Conservation (phyloP, 2,329 filamentous ascomycete species). For the Blastomyces percursus region DNA sequence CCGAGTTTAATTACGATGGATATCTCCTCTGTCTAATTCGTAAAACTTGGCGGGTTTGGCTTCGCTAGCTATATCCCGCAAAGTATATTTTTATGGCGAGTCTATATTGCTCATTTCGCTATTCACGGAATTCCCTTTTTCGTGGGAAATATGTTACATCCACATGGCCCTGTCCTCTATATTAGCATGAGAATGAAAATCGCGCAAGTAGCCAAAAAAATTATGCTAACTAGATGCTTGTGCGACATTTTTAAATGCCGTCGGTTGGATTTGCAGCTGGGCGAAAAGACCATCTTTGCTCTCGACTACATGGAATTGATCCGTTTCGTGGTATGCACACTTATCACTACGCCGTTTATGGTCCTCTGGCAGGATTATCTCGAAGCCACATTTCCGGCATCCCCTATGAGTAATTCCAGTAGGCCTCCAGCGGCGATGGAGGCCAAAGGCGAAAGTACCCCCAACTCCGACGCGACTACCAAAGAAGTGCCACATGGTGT, state of each 20-base stretch:
- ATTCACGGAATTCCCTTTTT: not conserved
- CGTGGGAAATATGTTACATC: not conserved
- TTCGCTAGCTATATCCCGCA: not conserved
- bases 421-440: conserved; percentile 10
- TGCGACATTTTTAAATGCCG: not conserved
- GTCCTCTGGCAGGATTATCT: conserved; percentile 49
- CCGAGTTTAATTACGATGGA: not conserved
- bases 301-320: conserved; percentile 42
- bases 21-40: not conserved
- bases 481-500: not conserved
- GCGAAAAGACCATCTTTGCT: conserved; percentile 30
- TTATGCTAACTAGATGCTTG: not conserved
- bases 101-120: not conserved
- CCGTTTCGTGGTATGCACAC: conserved; percentile 44
- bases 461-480: not conserved
- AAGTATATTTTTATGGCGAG: not conserved
- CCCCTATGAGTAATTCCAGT: conserved; percentile 17
- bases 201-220: not conserved
- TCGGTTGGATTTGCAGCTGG: not conserved
- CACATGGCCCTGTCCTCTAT: not conserved
- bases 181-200: not conserved
- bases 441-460: not conserved
- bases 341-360: conserved; percentile 47
- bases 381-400: conserved; percentile 44
- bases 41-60: not conserved